Base-by-base conservation (phyloP, 2,329 filamentous ascomycete species). In the Colletotrichum theobromicola region DNA sequence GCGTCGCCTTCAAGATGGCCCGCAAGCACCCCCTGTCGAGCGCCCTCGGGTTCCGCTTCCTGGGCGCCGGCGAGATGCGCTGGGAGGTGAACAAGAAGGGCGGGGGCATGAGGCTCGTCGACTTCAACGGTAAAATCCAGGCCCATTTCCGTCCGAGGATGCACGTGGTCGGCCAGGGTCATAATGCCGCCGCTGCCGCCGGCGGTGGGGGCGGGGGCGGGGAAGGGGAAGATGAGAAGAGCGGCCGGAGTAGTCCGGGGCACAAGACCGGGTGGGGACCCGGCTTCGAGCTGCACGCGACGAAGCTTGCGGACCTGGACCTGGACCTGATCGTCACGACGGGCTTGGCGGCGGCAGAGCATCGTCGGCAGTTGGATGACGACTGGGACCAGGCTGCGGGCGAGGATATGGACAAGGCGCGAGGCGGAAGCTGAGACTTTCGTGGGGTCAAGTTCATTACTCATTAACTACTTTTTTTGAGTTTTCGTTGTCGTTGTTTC, bases 331-430 rank as follows among this genome's bases (percentile, higher is more conserved):
- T 76, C 30, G 65, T 76, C 42, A 53, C 66, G 21, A 76, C 75
- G 8, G 75, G 75, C 61, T 57, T 76, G 53, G 75, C 73, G 10
- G 73, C 69, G 16, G 75, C 73, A 37, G 75, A 76, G 46, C 50
- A 76, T 30, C 75, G 69, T 65, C 68, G 73, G 60, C 68, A 74
- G 42, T 67, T 74, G 60, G 16, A 73, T 28, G 55, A 68, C 13
- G 35, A 67, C 65, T 76, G 73, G 73, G 46, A 74, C 28, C 32
- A 67, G 28, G 42, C 35, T 5, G 28, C 50, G n/a, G 55, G 34
- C 13, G 30, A 42, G 30, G 55, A 26, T n/a, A 10, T 42, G n/a
- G 57, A 63, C n/a, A 58, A 55, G 37, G 57, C 32, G 64, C 37
- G 37, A 26, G 46, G 46, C 46, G 18, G 50, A 26, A 34, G 34